phyloP scores from a whole-genome alignment of 2,329 filamentous ascomycete species.

The Epichloe uncinata region DNA sequence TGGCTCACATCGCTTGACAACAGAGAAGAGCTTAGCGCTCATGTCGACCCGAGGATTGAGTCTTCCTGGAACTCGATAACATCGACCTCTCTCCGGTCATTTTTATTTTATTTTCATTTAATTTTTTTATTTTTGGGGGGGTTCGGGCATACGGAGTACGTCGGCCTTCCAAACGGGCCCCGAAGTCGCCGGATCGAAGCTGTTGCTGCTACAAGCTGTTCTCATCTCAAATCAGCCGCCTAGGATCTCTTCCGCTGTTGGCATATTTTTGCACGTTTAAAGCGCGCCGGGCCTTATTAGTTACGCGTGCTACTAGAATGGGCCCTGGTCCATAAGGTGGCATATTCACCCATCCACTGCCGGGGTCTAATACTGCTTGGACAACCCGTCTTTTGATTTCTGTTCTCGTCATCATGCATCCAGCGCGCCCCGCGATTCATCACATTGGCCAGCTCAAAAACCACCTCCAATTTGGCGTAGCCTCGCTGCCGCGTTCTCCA shows the following conservation, averaged over 20 bases:
- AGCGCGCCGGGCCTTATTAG: not conserved
- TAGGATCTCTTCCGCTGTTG: not conserved
- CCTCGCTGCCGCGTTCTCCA: not conserved
- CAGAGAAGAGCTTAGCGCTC: too few relatives aligned
- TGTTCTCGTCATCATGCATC: slow-evolving; percentile 7
- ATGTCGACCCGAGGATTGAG: too few relatives aligned
- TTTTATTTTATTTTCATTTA: too few relatives aligned
- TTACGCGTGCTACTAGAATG: not conserved
- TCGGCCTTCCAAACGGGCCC: too few relatives aligned
- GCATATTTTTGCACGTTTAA: not conserved
- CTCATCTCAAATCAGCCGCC: not conserved
- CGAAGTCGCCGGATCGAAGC: too few relatives aligned
- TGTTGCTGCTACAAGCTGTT: too few relatives aligned
- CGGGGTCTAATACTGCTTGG: slow-evolving; percentile 3
- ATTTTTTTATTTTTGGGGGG: accelerated
- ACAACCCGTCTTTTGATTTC: slow-evolving; percentile 1
- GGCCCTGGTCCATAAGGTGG: not conserved
- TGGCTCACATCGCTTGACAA: too few relatives aligned
- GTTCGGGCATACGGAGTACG: too few relatives aligned
- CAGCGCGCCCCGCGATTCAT: not conserved
- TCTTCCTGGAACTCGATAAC: too few relatives aligned
- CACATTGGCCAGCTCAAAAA: slow-evolving; percentile 1
- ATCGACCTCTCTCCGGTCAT: too few relatives aligned
- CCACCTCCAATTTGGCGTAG: not conserved
- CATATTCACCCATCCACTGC: not conserved